Conservation (phyloP, 73 alveolate species). For the Chromera velia region DNA sequence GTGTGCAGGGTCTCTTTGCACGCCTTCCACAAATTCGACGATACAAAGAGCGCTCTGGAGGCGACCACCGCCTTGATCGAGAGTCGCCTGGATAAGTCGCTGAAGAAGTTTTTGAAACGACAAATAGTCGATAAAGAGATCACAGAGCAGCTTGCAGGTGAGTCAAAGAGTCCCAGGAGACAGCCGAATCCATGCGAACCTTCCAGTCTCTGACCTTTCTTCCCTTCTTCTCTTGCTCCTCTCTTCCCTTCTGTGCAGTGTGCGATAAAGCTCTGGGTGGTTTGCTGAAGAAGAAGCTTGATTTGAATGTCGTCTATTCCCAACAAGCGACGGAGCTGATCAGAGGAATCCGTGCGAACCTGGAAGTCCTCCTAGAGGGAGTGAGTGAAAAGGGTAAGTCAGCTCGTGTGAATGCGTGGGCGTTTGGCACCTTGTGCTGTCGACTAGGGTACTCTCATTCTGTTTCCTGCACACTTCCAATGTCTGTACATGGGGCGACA, state of each 20-base stretch:
- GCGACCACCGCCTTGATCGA: conserved; percentile 59
- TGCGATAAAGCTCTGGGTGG: conserved; percentile 64
- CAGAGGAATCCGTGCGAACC: conserved; percentile 82
- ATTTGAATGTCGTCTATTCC: conserved; percentile 66
- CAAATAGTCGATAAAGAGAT: conserved; percentile 62
- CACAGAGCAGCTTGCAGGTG: conserved; percentile 56
- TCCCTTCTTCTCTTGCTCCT: no score
- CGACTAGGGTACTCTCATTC: no score
- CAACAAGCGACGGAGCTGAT: conserved; percentile 73
- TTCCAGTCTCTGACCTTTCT: no score
- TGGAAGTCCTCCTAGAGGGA: conserved; percentile 64
- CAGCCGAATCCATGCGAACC: no score
- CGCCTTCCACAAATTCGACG: conserved; percentile 77
- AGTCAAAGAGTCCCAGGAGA: no score
- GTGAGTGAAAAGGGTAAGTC: conserved; percentile 69
- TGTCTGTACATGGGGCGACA: no score
- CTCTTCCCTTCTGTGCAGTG: no score
- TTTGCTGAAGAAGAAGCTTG: conserved; percentile 57
- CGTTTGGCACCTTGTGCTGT: no score
- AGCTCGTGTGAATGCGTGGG: no score
- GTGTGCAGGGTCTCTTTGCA: conserved; percentile 50
- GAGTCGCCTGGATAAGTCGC: conserved; percentile 67
- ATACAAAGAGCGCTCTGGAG: conserved; percentile 78
- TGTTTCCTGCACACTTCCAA: no score
- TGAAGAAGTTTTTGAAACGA: conserved; percentile 66